Percentiles rank a stretch among this genome's conserved stretches.
Conservation (phyloP, 768 basidiomycete species). For the Rhodocollybia butyracea region DNA sequence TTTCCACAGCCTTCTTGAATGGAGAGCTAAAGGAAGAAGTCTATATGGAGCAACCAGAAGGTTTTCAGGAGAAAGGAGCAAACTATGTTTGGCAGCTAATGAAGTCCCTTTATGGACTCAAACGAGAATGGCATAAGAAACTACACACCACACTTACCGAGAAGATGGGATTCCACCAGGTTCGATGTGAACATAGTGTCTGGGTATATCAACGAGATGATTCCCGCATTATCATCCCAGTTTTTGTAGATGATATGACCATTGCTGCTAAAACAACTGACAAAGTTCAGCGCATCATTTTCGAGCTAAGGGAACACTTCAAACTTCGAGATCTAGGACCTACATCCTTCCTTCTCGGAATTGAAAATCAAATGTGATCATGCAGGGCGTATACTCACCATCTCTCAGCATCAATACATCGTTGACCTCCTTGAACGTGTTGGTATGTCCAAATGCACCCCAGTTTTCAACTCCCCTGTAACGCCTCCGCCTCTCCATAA, state of each 20-base stretch:
- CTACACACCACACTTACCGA: conserved; percentile 18
- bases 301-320: conserved; percentile 21
- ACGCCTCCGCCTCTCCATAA: too few relatives aligned
- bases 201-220: conserved; percentile 23
- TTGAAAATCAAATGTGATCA: conserved; percentile 25
- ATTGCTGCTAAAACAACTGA: conserved; percentile 19
- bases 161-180: conserved; percentile 18
- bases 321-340: conserved; percentile 26
- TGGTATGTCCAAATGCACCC: conserved; percentile 24
- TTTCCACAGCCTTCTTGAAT: conserved; percentile 27
- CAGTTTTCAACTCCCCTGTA: conserved; percentile 29
- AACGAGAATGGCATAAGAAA: conserved; percentile 34
- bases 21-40: conserved; percentile 26
- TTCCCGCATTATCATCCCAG: conserved; percentile 23
- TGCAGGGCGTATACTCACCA: conserved; percentile 11
- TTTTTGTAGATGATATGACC: conserved; percentile 29
- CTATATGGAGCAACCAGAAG: too few relatives aligned
- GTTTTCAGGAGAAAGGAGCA: conserved; percentile 7
- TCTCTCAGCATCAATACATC: conserved; percentile 26
- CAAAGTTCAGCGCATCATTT: conserved; percentile 18
- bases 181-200: conserved; percentile 23
- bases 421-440: conserved; percentile 23
- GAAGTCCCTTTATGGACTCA: conserved; percentile 41
- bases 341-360: conserved; percentile 23
- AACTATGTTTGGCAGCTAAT: conserved; percentile 11